phyloP scores from a whole-genome alignment of 202 grass and related monocot genomes.

The Elaeis oleifera region DNA sequence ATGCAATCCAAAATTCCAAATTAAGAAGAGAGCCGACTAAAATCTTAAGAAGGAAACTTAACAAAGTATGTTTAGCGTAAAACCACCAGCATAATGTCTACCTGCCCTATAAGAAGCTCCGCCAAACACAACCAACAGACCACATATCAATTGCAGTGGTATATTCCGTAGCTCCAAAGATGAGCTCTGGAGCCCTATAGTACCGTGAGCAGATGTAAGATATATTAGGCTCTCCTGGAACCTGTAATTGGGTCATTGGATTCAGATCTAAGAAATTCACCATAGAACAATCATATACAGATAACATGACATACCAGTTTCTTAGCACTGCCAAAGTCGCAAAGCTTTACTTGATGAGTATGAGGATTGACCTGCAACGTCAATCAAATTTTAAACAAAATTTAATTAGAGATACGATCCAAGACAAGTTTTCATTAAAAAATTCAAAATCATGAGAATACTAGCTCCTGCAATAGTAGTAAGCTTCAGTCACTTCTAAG shows the following conservation, averaged over 20 bases:
- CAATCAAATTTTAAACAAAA: slow-evolving; percentile 4
- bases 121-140: slow-evolving; percentile 99
- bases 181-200: slow-evolving; percentile 97
- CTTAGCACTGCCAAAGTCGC: slow-evolving; percentile 97
- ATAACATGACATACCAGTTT: slow-evolving; percentile 53
- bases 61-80: not conserved
- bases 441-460: too few species aligned
- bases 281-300: slow-evolving; percentile 3
- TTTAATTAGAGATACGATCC: too few species aligned
- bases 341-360: slow-evolving; percentile 94
- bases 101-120: slow-evolving; percentile 89
- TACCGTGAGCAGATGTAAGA: slow-evolving; percentile 98
- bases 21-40: too few species aligned
- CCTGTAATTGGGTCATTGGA: slow-evolving; percentile 42
- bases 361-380: slow-evolving; percentile 76
- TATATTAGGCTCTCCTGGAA: slow-evolving; percentile 92
- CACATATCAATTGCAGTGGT: slow-evolving; percentile 94
- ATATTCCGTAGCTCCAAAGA: slow-evolving; percentile 98
- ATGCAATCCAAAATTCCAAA: too few species aligned
- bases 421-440: too few species aligned
- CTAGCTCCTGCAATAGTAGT: too few species aligned
- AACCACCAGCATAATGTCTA: slow-evolving; percentile 25
- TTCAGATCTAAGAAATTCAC: slow-evolving; percentile 29
- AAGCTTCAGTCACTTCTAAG: too few species aligned
- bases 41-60: too few species aligned